Percentiles rank a stretch among this genome's conserved stretches.
phyloP scores from a whole-genome alignment of 331 rosid species.

The Ulmus americana region DNA sequence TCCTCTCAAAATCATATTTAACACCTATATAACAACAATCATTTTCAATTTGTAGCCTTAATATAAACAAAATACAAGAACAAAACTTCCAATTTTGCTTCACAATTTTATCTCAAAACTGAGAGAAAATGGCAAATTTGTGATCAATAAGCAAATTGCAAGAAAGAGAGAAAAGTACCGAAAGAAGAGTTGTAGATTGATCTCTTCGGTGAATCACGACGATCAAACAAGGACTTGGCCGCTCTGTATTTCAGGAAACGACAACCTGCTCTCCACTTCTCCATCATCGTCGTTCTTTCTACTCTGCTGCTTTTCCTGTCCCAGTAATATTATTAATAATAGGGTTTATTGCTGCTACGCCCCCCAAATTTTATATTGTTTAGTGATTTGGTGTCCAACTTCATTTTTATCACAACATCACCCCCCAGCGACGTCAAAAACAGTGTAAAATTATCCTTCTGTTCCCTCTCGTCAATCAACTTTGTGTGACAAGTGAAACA shows the following conservation, averaged over 20 bases:
- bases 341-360: too few relatives aligned
- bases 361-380: too few relatives aligned
- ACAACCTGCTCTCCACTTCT: slow-evolving; percentile 38
- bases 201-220: slow-evolving; percentile 15
- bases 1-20: slow-evolving; percentile 4
- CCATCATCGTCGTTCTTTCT: slow-evolving; percentile 27
- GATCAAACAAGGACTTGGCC: slow-evolving; percentile 19
- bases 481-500: too few relatives aligned
- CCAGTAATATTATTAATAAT: too few relatives aligned
- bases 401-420: too few relatives aligned
- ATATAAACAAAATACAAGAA: neutral
- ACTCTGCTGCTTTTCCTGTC: neutral
- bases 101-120: neutral
- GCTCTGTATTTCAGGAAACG: slow-evolving; percentile 29
- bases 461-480: too few relatives aligned
- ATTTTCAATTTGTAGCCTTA: neutral
- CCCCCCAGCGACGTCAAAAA: too few relatives aligned
- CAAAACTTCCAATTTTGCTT: neutral
- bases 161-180: slow-evolving; percentile 13
- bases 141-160: neutral
- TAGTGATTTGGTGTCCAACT: too few relatives aligned
- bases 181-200: slow-evolving; percentile 25
- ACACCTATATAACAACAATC: neutral
- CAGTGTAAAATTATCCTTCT: too few relatives aligned
- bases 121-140: neutral